Percentiles rank a stretch among this genome's conserved stretches.
Evolutionary conservation across 2,329 filamentous ascomycete genomes (phyloP).

Genomic region (Colletotrichum truncatum): DNA sequence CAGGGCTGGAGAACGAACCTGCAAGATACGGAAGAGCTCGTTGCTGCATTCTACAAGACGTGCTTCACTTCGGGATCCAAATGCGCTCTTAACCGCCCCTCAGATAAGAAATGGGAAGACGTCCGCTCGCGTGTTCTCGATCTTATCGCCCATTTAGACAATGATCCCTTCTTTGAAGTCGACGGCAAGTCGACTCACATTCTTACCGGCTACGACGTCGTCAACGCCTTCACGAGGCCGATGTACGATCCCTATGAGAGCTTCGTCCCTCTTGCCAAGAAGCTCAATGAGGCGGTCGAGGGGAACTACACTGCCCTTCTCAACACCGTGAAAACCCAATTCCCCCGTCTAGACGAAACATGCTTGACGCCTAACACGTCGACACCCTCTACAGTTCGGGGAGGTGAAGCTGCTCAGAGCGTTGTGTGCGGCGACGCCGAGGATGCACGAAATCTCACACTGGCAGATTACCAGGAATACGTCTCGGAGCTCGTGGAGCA

Average conservation of each 20-base stretch:
- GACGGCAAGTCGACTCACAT: conserved; percentile 33
- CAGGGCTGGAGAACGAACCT: conserved; percentile 47
- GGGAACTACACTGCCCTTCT: conserved; percentile 38
- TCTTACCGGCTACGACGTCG: conserved; percentile 44
- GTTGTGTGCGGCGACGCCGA: conserved; percentile 48
- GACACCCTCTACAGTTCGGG: not conserved
- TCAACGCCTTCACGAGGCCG: conserved; percentile 34
- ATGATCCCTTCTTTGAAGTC: conserved; percentile 36
- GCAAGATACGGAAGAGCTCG: conserved; percentile 45
- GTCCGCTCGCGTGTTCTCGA: conserved; percentile 43
- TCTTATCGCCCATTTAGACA: conserved; percentile 40
- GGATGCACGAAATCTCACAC: conserved; percentile 31
- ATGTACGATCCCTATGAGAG: conserved; percentile 42
- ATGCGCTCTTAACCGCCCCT: conserved; percentile 39
- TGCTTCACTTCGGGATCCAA: conserved; percentile 42
- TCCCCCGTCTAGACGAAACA: conserved; percentile 4
- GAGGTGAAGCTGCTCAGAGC: conserved; percentile 35
- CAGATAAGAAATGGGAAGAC: conserved; percentile 38
- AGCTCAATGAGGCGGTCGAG: conserved; percentile 35
- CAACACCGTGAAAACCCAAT: not conserved
- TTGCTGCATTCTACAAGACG: conserved; percentile 43
- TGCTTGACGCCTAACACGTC: conserved; percentile 7
- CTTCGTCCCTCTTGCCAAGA: conserved; percentile 28
- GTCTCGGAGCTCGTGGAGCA: conserved; percentile 36
- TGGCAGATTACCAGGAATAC: conserved; percentile 41